These are phyloP conservation scores for Taxawa tesnikishii DNA, from an alignment of 2,329 filamentous ascomycete species.

Conservation along the genomic window DNA sequence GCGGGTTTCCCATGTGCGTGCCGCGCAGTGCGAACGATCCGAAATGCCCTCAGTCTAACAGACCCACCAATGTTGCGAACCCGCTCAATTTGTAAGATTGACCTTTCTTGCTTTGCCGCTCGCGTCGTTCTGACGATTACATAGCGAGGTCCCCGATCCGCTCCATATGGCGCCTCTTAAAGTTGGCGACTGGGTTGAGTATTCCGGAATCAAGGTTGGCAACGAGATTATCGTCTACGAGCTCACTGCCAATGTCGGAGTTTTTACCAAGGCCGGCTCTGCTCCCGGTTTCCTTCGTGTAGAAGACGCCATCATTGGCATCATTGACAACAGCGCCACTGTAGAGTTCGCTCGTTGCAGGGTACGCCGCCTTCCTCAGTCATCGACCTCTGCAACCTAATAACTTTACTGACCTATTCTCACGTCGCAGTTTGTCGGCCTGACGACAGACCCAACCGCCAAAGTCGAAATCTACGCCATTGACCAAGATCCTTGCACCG, in stretches of 20 bases:
- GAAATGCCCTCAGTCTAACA: conserved; percentile 25
- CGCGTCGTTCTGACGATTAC: no score
- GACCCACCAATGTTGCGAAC: conserved; percentile 9
- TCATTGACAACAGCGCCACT: conserved; percentile 20
- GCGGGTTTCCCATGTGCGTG: conserved; percentile 42
- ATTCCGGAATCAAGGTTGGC: conserved; percentile 21
- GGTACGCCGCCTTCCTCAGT: conserved; percentile 6
- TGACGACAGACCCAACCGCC: conserved; percentile 23
- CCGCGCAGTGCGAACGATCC: conserved; percentile 26
- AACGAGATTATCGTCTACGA: conserved; percentile 25
- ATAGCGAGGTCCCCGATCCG: conserved; percentile 19
- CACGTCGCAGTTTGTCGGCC: conserved; percentile 26
- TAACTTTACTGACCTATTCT: no score
- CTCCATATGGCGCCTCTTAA: conserved; percentile 28
- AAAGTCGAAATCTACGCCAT: conserved; percentile 25
- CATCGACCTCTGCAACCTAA: conserved; percentile 2
- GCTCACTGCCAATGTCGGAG: conserved; percentile 28
- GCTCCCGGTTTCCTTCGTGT: conserved; percentile 28
- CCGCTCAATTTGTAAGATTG: background rate
- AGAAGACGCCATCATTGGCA: conserved; percentile 30
- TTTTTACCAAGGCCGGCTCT: conserved; percentile 19
- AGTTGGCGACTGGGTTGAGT: conserved; percentile 29
- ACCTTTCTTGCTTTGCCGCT: no score
- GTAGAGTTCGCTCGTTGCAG: conserved; percentile 24
- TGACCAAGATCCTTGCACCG: conserved; percentile 31